Conservation (phyloP, 371 early-diverging fungal species). For the Nematocida ausubeli region DNA sequence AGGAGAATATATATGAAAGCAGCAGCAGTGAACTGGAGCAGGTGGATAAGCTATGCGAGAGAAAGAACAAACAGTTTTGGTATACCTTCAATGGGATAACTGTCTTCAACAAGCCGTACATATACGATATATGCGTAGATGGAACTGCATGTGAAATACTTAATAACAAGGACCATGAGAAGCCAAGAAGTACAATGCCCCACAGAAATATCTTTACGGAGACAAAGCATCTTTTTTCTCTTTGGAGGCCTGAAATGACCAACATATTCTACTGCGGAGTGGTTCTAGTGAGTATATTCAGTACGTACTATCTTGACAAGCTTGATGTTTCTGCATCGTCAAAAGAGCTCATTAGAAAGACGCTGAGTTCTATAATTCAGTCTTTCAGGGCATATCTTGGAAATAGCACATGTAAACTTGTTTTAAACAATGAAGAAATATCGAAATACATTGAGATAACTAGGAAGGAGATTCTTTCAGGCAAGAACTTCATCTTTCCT, state of each 20-base stretch:
- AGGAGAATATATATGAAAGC: neutral
- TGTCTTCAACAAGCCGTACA: neutral
- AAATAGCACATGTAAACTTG: neutral
- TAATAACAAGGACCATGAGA: neutral
- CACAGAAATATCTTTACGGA: neutral
- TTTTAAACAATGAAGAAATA: neutral
- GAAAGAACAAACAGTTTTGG: neutral
- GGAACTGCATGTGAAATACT: neutral
- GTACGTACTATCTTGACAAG: slow-evolving; percentile 10
- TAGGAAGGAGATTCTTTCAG: neutral
- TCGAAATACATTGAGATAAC: neutral
- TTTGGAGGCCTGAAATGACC: neutral
- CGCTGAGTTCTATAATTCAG: neutral
- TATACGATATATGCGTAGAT: neutral
- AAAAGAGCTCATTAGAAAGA: neutral
- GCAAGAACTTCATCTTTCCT: neutral
- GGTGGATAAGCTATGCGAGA: neutral
- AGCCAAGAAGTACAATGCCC: neutral
- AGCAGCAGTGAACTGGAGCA: neutral
- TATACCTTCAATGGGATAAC: neutral
- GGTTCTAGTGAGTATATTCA: neutral
- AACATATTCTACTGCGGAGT: neutral
- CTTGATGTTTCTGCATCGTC: neutral
- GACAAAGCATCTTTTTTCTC: neutral
- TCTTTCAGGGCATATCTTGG: neutral